Evolutionary conservation across 176 grass and related monocot genomes (phyloP), one percentile per base, ranked within the genome.

Genomic region (Cymbopogon citratus): DNA sequence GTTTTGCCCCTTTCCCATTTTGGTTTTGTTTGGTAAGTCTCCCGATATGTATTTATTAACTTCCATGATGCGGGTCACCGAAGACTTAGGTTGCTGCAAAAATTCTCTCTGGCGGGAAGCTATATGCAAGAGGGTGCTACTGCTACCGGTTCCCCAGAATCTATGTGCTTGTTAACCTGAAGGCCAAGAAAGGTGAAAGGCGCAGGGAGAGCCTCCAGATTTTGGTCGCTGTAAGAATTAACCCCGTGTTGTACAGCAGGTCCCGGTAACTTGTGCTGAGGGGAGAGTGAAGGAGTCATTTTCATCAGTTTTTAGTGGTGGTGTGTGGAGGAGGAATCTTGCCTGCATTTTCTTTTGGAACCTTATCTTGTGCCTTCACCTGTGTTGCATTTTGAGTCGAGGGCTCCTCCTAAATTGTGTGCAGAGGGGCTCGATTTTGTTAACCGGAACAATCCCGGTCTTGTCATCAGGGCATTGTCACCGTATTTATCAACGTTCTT

Each of bases 171-270:
- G 77, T 87, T 82, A 90, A 85, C 87, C 85, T 80, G 74, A 84
- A 92, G 88, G 81, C 81, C 11, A 31, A 85, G 81, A 63, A 77
- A 86, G 84, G 85, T 29, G 86, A 88, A 87, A 92, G 80, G 85
- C 51, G 85, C 84, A 81, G 88, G 86, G 82, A 81, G 87, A 92
- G 85, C 87, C 87, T 91, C 80, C 45, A 89, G 84, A 88, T 94
- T 97, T 94, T 97, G 89, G 86, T 85, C 89, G 49, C 77, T 78
- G 73, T 88, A 77, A 90, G 85, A 90, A 86, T 86, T 87, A 90
- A 87, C 82, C 79, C 70, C 48, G 57, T 89, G 83, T 81, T 93
- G 94, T 97, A 97, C 90, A 97, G 87, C 85, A 91, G 87, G 84
- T 97, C 74, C 75, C 62, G 61, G 73, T 92, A 89, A 84, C 81